Evolutionary conservation across 345 rosid species (phyloP).

Genomic region (Salix dunnii): DNA sequence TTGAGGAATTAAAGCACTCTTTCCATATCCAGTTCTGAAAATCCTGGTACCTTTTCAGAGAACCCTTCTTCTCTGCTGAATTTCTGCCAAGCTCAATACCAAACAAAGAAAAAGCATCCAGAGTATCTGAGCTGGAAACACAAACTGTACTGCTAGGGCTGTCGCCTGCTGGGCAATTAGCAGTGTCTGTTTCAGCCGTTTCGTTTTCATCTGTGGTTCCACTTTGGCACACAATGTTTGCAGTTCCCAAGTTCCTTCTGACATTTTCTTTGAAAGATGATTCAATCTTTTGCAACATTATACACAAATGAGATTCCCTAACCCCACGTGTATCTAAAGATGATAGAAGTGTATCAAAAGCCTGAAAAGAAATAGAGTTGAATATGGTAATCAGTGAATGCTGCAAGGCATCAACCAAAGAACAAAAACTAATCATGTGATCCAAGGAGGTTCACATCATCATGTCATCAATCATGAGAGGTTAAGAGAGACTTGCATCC

Average conservation of each 20-base stretch:
- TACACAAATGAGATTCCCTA: slow-evolving; percentile 88
- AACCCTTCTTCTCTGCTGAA: slow-evolving; percentile 55
- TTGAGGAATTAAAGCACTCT: slow-evolving; percentile 51
- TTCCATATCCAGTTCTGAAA: slow-evolving; percentile 83
- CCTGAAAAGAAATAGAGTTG: slow-evolving; percentile 39
- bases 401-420: background rate
- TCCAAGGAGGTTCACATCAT: background rate
- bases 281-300: slow-evolving; percentile 86
- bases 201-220: slow-evolving; percentile 38
- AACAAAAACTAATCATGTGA: background rate
- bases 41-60: slow-evolving; percentile 65
- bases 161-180: slow-evolving; percentile 37
- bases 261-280: slow-evolving; percentile 66
- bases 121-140: slow-evolving; percentile 45
- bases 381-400: background rate
- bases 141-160: slow-evolving; percentile 64
- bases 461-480: slow-evolving; percentile 1
- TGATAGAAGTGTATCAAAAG: slow-evolving; percentile 73
- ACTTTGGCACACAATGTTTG: slow-evolving; percentile 24
- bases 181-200: slow-evolving; percentile 39
- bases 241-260: slow-evolving; percentile 33
- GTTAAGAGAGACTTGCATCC: background rate
- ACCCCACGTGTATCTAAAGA: slow-evolving; percentile 87
- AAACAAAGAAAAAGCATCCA: slow-evolving; percentile 51
- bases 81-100: slow-evolving; percentile 77